Conservation (phyloP, 2,329 filamentous ascomycete genomes). For the Pezicula carpinea region DNA sequence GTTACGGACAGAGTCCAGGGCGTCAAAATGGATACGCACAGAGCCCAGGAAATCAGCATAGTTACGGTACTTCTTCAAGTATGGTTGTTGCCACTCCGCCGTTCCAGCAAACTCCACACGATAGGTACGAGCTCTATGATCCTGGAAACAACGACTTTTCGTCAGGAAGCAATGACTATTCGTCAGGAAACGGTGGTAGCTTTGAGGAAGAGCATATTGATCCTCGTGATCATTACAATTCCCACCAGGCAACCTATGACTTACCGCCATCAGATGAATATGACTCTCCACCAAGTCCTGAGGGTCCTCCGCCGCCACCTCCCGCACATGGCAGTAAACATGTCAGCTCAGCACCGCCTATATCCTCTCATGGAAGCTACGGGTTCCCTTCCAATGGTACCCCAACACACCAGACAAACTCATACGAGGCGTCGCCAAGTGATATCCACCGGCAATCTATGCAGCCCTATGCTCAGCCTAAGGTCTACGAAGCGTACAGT, state of each 20-base stretch:
- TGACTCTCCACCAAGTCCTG: conserved; percentile 26
- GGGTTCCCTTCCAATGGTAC: conserved; percentile 12
- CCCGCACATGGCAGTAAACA: conserved; percentile 26
- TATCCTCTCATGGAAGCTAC: conserved; percentile 18
- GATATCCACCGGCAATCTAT: conserved; percentile 21
- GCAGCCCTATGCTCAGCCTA: conserved; percentile 19
- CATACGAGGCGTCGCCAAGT: conserved; percentile 15
- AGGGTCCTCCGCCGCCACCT: conserved; percentile 28
- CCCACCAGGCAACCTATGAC: conserved; percentile 22
- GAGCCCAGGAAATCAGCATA: conserved; percentile 7
- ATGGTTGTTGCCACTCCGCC: conserved; percentile 8
- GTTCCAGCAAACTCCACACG: conserved; percentile 14
- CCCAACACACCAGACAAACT: conserved; percentile 7
- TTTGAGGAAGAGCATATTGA: conserved; percentile 16
- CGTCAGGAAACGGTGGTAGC: conserved; percentile 6
- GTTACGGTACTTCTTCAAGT: conserved; percentile 15
- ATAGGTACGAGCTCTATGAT: conserved; percentile 25
- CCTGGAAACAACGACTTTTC: conserved; percentile 15
- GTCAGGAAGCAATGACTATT: conserved; percentile 9
- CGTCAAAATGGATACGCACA: conserved; percentile 1
- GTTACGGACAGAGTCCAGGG: conserved; percentile 16
- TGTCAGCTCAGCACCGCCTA: conserved; percentile 16
- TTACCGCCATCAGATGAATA: conserved; percentile 22
- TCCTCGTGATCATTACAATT: conserved; percentile 18
- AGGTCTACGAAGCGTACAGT: conserved; percentile 25